phyloP scores from a whole-genome alignment of 176 grass and related monocot species.

The Chrysopogon serrulatus region DNA sequence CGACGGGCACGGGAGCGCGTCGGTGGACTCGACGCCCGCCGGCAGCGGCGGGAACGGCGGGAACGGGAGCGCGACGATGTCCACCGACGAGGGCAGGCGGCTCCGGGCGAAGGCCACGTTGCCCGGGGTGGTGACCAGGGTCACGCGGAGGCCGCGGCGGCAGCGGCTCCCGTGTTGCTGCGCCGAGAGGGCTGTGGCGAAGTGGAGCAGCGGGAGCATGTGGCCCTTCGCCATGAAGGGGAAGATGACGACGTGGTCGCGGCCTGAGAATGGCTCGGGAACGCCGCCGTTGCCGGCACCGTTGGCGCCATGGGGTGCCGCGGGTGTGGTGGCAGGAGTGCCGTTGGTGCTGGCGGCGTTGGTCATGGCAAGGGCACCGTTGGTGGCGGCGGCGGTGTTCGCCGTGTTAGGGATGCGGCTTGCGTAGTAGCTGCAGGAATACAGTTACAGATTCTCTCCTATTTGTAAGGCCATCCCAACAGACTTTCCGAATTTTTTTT shows the following conservation, averaged over 20 bases:
- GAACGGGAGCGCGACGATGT: slow-evolving; percentile 42
- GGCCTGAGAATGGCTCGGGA: not conserved
- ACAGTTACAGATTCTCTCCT: not conserved
- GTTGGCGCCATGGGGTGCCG: not conserved
- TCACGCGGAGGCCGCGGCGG: slow-evolving; percentile 34
- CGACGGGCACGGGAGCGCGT: slow-evolving; percentile 27
- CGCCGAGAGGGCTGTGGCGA: slow-evolving; percentile 37
- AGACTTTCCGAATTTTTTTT: too few species aligned
- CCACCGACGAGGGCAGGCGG: not conserved
- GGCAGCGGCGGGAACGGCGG: slow-evolving; percentile 33
- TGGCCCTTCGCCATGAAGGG: slow-evolving; percentile 90
- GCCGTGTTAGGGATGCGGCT: not conserved
- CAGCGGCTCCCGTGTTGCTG: slow-evolving; percentile 25
- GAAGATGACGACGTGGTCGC: slow-evolving; percentile 58
- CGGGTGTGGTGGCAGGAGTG: too few species aligned
- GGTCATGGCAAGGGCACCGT: not conserved
- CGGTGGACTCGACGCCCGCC: slow-evolving; percentile 46
- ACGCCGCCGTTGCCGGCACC: not conserved
- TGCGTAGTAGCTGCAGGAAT: not conserved
- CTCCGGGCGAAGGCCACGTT: slow-evolving; percentile 42
- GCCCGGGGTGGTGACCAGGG: slow-evolving; percentile 47
- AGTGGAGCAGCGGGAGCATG: slow-evolving; percentile 60
- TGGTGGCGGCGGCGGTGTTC: not conserved
- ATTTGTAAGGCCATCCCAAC: not conserved
- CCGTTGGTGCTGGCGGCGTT: not conserved